Evolutionary conservation across 371 early-diverging fungal species (phyloP).

Genomic region (Apophysomyces trapeziformis): DNA sequence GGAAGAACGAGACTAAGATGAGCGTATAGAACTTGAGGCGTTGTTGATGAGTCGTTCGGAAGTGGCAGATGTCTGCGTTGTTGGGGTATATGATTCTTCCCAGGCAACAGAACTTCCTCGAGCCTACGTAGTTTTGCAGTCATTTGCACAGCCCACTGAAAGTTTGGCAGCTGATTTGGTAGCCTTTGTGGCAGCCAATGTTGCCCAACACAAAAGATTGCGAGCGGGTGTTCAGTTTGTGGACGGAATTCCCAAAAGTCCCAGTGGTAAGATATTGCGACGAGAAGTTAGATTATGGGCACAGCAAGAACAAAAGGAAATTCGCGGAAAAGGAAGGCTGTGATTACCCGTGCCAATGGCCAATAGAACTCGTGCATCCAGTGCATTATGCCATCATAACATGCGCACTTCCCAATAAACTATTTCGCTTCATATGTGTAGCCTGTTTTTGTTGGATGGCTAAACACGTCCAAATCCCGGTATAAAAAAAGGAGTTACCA

Average conservation of each 20-base stretch:
- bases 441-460: too few relatives aligned
- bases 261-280: conserved; percentile 85
- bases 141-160: conserved; percentile 20
- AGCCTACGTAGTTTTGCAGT: conserved; percentile 73
- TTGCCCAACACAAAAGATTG: conserved; percentile 76
- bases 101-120: conserved; percentile 80
- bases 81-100: conserved; percentile 55
- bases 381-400: too few relatives aligned
- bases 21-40: conserved; percentile 72
- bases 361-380: not conserved
- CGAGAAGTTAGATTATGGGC: conserved; percentile 47
- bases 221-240: conserved; percentile 82
- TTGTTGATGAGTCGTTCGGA: conserved; percentile 65
- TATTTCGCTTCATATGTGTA: too few relatives aligned
- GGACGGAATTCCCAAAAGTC: conserved; percentile 73
- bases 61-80: conserved; percentile 79
- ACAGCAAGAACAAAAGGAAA: conserved; percentile 34
- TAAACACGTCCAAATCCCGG: too few relatives aligned
- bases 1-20: too few relatives aligned
- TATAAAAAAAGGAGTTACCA: too few relatives aligned
- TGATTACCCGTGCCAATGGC: not conserved
- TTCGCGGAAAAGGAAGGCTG: conserved; percentile 4
- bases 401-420: too few relatives aligned
- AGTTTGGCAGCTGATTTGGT: conserved; percentile 31
- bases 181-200: conserved; percentile 61